These are phyloP conservation scores for Penicillium nordicum DNA, from an alignment of 2,329 filamentous ascomycete species.

Conservation along the genomic window DNA sequence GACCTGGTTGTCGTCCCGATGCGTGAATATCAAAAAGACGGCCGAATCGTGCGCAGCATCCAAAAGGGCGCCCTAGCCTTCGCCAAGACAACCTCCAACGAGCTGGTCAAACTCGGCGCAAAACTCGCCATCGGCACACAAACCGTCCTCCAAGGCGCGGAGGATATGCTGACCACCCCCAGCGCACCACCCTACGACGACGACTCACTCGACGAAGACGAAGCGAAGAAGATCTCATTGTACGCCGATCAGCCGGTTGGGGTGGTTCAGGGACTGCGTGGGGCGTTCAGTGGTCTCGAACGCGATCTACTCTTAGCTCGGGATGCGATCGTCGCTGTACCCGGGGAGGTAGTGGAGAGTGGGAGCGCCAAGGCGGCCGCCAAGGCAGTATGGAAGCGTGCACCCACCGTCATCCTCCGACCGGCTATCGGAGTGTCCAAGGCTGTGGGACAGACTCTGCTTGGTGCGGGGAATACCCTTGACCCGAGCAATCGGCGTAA, in stretches of 20 bases:
- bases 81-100: slow-evolving; percentile 87
- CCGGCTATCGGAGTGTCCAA: slow-evolving; percentile 89
- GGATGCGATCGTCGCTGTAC: slow-evolving; percentile 92
- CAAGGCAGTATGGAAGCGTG: slow-evolving; percentile 70
- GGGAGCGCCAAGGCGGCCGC: slow-evolving; percentile 76
- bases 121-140: slow-evolving; percentile 94
- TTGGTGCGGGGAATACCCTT: slow-evolving; percentile 88
- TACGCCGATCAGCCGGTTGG: slow-evolving; percentile 94
- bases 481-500: slow-evolving; percentile 77
- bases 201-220: slow-evolving; percentile 56
- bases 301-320: slow-evolving; percentile 81
- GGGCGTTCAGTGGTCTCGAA: slow-evolving; percentile 77
- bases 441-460: slow-evolving; percentile 79
- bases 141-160: slow-evolving; percentile 83
- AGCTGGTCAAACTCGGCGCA: slow-evolving; percentile 89
- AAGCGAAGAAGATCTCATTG: slow-evolving; percentile 75
- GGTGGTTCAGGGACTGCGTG: slow-evolving; percentile 78
- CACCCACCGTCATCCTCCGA: slow-evolving; percentile 88
- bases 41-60: slow-evolving; percentile 84
- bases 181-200: slow-evolving; percentile 55
- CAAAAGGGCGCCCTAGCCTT: slow-evolving; percentile 88
- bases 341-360: slow-evolving; percentile 85
- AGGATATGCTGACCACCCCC: slow-evolving; percentile 62
- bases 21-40: slow-evolving; percentile 89
- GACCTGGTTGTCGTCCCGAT: slow-evolving; percentile 88